A percentile compares a stretch with the other conserved stretches of the same genome.
Conservation (phyloP, 805 yeast species). For the Kazachstania psychrophila region DNA sequence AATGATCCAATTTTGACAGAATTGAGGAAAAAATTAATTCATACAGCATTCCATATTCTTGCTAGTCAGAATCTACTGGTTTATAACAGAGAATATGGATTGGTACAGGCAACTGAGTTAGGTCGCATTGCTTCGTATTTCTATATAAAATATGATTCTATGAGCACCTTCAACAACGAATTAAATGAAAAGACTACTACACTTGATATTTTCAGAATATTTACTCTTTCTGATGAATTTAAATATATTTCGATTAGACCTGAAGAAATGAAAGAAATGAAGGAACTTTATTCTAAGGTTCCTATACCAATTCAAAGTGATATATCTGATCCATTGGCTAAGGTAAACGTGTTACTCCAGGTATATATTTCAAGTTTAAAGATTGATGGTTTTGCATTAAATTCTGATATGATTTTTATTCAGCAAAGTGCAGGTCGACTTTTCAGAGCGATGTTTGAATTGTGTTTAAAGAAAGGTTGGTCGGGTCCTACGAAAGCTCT, state of each 20-base stretch:
- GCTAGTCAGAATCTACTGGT: constrained; percentile 47
- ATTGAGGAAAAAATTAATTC: constrained; percentile 59
- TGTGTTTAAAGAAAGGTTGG: constrained; percentile 65
- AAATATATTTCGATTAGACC: constrained; percentile 72
- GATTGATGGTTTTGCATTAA: constrained; percentile 81
- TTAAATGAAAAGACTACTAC: constrained; percentile 57
- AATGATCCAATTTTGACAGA: constrained; percentile 40
- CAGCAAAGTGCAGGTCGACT: constrained; percentile 90
- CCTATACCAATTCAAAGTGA: constrained; percentile 83
- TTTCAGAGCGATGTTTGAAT: constrained; percentile 75
- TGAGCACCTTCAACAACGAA: constrained; percentile 53
- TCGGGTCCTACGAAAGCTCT: constrained; percentile 48
- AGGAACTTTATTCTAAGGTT: constrained; percentile 55
- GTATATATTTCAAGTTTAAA: constrained; percentile 71
- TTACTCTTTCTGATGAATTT: constrained; percentile 80
- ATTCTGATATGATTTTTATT: constrained; percentile 87
- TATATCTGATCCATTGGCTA: constrained; percentile 62
- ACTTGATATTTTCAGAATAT: constrained; percentile 68
- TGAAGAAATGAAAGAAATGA: constrained; percentile 73
- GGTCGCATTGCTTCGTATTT: constrained; percentile 83
- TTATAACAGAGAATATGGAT: constrained; percentile 45
- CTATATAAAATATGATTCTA: constrained; percentile 69
- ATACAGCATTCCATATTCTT: constrained; percentile 62
- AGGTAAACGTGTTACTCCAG: constrained; percentile 72
- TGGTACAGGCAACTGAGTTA: constrained; percentile 50